Evolutionary conservation across 2,329 filamentous ascomycete species (phyloP).

Genomic region (Exophiala viscosa): DNA sequence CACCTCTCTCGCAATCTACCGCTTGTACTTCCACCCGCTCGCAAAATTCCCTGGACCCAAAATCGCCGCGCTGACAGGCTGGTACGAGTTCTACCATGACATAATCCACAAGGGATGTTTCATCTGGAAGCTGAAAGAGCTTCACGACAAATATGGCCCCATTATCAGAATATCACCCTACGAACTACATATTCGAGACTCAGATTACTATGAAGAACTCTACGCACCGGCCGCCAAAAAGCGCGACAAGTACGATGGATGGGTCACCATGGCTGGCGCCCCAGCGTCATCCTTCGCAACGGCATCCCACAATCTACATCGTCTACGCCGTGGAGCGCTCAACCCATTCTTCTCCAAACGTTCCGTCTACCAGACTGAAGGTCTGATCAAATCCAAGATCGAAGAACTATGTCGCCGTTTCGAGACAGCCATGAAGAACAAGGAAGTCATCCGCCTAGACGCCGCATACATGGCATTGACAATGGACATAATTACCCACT

Average conservation of each 20-base stretch:
- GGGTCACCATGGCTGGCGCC: constrained; percentile 19
- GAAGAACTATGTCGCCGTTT: constrained; percentile 25
- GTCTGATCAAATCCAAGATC: constrained; percentile 28
- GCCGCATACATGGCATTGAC: constrained; percentile 37
- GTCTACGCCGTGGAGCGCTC: constrained; percentile 26
- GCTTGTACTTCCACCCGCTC: constrained; percentile 32
- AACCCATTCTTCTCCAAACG: constrained; percentile 29
- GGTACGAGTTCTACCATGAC: constrained; percentile 34
- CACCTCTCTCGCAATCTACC: constrained; percentile 28
- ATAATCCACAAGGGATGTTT: constrained; percentile 32
- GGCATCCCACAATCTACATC: constrained; percentile 27
- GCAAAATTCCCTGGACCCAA: constrained; percentile 34
- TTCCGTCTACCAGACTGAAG: constrained; percentile 25
- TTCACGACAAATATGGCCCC: constrained; percentile 37
- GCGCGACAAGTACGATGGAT: constrained; percentile 30
- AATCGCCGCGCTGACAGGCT: constrained; percentile 31
- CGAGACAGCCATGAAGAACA: constrained; percentile 6
- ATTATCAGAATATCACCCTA: constrained; percentile 35
- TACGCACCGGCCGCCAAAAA: constrained; percentile 29
- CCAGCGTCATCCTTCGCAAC: constrained; percentile 24
- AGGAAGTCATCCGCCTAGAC: constrained; percentile 9
- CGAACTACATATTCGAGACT: constrained; percentile 36
- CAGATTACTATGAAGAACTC: constrained; percentile 34
- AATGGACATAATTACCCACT: constrained; percentile 25
- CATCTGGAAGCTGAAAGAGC: constrained; percentile 34